phyloP scores from a whole-genome alignment of 176 grass and related monocot species.

The Poa annua region DNA sequence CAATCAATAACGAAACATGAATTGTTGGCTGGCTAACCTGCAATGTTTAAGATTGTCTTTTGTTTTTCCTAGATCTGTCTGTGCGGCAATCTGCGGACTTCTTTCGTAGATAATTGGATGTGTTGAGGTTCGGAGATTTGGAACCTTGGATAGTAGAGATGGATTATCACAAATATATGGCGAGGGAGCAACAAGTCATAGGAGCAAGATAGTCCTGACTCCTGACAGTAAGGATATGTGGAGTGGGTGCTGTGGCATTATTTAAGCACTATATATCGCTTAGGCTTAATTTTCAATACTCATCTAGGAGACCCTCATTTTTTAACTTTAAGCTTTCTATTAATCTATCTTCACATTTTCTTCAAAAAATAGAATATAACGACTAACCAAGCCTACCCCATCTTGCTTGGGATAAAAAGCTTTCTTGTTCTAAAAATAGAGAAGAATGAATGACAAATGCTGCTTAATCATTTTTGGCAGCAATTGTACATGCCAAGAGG shows the following conservation, averaged over 20 bases:
- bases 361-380: not conserved
- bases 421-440: not conserved
- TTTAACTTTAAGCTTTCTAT: not conserved
- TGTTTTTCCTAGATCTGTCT: slow-evolving; percentile 69
- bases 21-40: slow-evolving; percentile 44
- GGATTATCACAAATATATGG: slow-evolving; percentile 51
- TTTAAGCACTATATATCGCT: slow-evolving; percentile 12
- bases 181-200: slow-evolving; percentile 53
- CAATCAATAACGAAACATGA: slow-evolving; percentile 32
- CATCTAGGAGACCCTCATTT: not conserved
- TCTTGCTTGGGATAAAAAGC: not conserved
- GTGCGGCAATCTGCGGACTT: slow-evolving; percentile 55
- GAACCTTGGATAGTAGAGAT: slow-evolving; percentile 59
- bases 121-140: slow-evolving; percentile 50
- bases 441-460: not conserved
- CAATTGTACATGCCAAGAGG: not conserved
- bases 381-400: not conserved
- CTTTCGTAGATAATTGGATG: slow-evolving; percentile 53
- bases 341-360: slow-evolving; percentile 14
- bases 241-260: slow-evolving; percentile 46
- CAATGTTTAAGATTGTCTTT: slow-evolving; percentile 52
- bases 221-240: slow-evolving; percentile 57
- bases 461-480: slow-evolving; percentile 16
- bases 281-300: slow-evolving; percentile 23
- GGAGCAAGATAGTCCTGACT: slow-evolving; percentile 56